Percentiles rank a stretch among this genome's conserved stretches.
Evolutionary conservation across 2,329 filamentous ascomycete genomes (phyloP).

Genomic region (Hypomyces rosellus): DNA sequence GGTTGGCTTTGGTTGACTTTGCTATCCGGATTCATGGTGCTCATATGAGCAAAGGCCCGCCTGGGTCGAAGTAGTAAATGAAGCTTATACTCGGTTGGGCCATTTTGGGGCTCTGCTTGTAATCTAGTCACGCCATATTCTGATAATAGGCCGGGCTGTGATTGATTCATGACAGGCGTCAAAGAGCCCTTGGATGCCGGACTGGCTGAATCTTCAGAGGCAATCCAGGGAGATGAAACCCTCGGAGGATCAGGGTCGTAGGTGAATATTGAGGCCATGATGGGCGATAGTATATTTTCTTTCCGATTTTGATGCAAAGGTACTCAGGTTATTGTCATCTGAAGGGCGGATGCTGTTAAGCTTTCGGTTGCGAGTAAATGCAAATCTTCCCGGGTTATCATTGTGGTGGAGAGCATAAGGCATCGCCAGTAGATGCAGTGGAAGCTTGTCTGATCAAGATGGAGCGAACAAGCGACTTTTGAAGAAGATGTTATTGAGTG

Average conservation of each 20-base stretch:
- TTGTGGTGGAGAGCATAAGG: conserved; percentile 1
- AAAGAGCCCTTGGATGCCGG: conserved; percentile 25
- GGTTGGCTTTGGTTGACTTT: conserved; percentile 4
- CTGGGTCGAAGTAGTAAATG: conserved; percentile 79
- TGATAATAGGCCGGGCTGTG: conserved; percentile 37
- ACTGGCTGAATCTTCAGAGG: conserved; percentile 40
- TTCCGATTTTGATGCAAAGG: too few relatives aligned
- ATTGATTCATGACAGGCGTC: conserved; percentile 8
- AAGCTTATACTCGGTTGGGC: conserved; percentile 93
- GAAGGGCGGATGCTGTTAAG: neutral
- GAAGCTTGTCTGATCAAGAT: neutral
- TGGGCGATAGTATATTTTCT: too few relatives aligned
- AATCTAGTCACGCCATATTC: conserved; percentile 68
- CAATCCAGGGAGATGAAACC: conserved; percentile 86
- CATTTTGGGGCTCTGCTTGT: conserved; percentile 86
- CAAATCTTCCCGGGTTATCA: conserved; percentile 3
- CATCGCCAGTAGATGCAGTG: neutral
- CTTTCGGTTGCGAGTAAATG: neutral
- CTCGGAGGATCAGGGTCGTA: conserved; percentile 83
- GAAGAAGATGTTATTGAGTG: neutral
- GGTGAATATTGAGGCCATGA: conserved; percentile 92
- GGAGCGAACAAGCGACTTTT: neutral
- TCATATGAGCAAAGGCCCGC: conserved; percentile 65
- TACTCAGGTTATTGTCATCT: neutral
- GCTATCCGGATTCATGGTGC: conserved; percentile 39